These are phyloP conservation scores for Ogataea paradorogensis DNA, from an alignment of 805 yeast species.

Conservation along the genomic window DNA sequence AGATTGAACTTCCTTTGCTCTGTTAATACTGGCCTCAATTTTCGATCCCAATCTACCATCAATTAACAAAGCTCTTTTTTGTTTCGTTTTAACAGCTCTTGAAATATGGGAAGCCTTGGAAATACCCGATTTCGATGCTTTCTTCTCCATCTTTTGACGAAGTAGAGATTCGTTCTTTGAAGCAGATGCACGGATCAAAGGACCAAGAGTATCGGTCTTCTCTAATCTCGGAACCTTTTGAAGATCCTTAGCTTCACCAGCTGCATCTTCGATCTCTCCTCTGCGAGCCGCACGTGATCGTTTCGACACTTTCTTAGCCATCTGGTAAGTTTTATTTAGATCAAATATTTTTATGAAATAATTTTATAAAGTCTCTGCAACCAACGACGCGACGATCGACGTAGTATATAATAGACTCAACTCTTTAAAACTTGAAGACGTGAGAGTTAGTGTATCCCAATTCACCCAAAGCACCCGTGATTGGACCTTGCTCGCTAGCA, in stretches of 20 bases:
- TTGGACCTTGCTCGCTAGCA: conserved; percentile 93
- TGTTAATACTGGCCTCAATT: conserved; percentile 59
- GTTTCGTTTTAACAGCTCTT: conserved; percentile 35
- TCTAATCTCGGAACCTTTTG: conserved; percentile 56
- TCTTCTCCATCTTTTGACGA: conserved; percentile 50
- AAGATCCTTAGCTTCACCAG: conserved; percentile 42
- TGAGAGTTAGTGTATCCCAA: conserved; percentile 83
- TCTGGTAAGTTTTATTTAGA: conserved; percentile 3
- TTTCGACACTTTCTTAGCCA: conserved; percentile 48
- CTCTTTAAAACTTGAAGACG: conserved; percentile 76
- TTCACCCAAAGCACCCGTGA: conserved; percentile 82
- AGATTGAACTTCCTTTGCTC: conserved; percentile 59
- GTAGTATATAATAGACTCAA: no score
- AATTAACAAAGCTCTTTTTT: conserved; percentile 47
- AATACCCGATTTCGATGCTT: conserved; percentile 9
- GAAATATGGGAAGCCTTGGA: conserved; percentile 26
- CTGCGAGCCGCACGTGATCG: conserved; percentile 78
- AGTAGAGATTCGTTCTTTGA: conserved; percentile 59
- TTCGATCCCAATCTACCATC: conserved; percentile 58
- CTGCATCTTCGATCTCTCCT: conserved; percentile 43
- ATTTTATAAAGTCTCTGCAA: not conserved
- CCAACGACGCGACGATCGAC: conserved; percentile 2
- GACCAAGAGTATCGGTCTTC: conserved; percentile 56
- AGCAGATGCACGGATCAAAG: conserved; percentile 62
- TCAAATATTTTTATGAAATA: not conserved